Evolutionary conservation across 2,329 filamentous ascomycete genomes (phyloP).

Genomic region (Nigrospora sphaerica): DNA sequence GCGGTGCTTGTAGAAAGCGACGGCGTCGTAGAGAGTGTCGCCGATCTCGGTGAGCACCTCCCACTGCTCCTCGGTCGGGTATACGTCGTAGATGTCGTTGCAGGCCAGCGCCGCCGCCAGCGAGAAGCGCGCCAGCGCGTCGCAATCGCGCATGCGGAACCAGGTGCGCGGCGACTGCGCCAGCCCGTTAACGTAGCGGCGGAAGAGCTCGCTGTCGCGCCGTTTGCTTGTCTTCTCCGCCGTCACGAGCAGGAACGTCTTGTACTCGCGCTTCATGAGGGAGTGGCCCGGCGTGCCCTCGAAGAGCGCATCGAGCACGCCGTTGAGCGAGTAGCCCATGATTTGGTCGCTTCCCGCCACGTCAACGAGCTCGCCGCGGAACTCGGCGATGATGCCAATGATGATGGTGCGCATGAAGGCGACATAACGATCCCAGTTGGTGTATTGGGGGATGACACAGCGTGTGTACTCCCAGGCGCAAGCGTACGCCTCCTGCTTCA

Average conservation of each 20-base stretch:
- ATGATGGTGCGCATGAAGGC: conserved; percentile 13
- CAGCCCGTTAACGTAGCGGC: conserved; percentile 19
- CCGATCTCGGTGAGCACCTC: conserved; percentile 16
- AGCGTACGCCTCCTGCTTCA: conserved; percentile 10
- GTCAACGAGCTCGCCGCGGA: conserved; percentile 10
- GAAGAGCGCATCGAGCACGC: conserved; percentile 9
- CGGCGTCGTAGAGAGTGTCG: conserved; percentile 21
- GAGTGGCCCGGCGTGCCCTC: conserved; percentile 5
- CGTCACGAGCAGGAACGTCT: conserved; percentile 12
- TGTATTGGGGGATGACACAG: conserved; percentile 15
- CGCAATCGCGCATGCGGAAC: conserved; percentile 25
- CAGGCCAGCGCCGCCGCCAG: conserved; percentile 22
- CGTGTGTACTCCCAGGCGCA: conserved; percentile 17
- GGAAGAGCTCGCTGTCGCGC: conserved; percentile 14
- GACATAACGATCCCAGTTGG: conserved; percentile 15
- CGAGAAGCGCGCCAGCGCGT: conserved; percentile 23
- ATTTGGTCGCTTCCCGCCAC: conserved; percentile 3
- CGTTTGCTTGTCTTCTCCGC: conserved; percentile 10
- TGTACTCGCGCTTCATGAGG: conserved; percentile 12
- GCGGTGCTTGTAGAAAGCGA: conserved; percentile 25
- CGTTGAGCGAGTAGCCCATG: conserved; percentile 11
- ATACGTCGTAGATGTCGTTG: conserved; percentile 19
- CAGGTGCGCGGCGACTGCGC: conserved; percentile 15
- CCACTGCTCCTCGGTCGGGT: conserved; percentile 14
- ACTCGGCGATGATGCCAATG: conserved; percentile 14